Evolutionary conservation across 768 basidiomycete species (phyloP), one percentile per base, ranked within the genome.

Genomic region (Naganishia randhawae): DNA sequence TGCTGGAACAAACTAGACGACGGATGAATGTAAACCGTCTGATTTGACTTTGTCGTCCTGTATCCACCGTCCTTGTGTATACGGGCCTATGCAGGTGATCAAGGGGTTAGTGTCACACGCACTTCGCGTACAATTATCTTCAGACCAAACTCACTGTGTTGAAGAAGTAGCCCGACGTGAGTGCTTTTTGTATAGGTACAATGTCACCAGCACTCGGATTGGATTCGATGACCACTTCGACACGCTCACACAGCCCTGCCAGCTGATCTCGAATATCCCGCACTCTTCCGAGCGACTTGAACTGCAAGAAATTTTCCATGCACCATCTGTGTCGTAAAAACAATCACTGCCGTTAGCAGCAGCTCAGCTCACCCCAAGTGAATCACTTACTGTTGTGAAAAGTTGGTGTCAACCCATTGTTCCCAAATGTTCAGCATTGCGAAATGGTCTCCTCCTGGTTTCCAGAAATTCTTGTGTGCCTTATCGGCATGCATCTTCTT

Each of bases 371-470:
- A 35, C 6, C 33, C 2, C 22, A 19, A 2, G 35, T 5, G 11
- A 29, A 25, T 19, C n/a, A 71, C 74, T 65, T 75, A 96, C 74
- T 94, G 91, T 77, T 97, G 92, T 25, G 92, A 94, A 77, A 93
- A 98, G 75, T 92, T 92, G 27, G 94, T 91, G 71, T 99, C 96
- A 22, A 90, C 90, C 96, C 96, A 99, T 76, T 97, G 94, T 78
- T 97, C 94, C 89, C 93, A 98, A 14, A 98, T 92, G 77, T 98
- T 98, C 31, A 99, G 84, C 27, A 99, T 81, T 7, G 95, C 98
- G 77, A 98, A 99, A 81, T 98, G 96, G 75, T 99, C 96, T 27
- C 96, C 96, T 32, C 96, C 95, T 0, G 90, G 83, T 55, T 92
- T 91, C 67, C 94, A 88, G 77, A 99, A 99, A 78, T 97, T 98